Percentiles rank a stretch among this genome's conserved stretches.
Conservation (phyloP, 257 asterid genomes). For the Solanum lycopersicoides region DNA sequence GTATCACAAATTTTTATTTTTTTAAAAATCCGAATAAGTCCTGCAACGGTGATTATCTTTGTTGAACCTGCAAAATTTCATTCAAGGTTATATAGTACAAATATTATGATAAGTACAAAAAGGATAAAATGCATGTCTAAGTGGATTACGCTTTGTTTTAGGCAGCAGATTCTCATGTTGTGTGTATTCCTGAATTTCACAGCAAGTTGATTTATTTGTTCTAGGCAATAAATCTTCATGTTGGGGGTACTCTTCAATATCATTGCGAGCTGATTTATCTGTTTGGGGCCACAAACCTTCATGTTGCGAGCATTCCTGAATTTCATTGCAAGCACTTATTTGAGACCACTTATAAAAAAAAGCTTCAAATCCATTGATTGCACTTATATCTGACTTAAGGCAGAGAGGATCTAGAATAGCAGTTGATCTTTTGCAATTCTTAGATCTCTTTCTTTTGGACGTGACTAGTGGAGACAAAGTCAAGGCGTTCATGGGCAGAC, state of each 20-base stretch:
- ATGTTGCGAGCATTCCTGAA: not conserved
- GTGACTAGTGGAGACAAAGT: not conserved
- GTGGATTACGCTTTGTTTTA: not conserved
- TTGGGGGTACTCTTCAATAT: not conserved
- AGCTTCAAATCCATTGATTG: not conserved
- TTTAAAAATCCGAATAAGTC: constrained; percentile 2
- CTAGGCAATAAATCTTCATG: not conserved
- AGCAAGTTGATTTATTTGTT: not conserved
- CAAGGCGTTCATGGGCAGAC: not conserved
- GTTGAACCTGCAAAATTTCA: not conserved
- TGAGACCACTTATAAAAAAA: not conserved
- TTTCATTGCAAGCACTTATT: not conserved
- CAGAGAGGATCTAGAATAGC: not conserved
- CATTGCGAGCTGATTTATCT: not conserved
- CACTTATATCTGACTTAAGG: not conserved
- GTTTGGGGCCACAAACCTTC: not conserved
- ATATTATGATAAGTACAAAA: not conserved
- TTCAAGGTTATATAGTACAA: not conserved
- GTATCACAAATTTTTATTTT: not conserved
- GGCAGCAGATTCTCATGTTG: not conserved
- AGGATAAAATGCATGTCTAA: not conserved
- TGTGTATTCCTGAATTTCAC: not conserved
- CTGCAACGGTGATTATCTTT: constrained; percentile 1
- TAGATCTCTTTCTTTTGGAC: not conserved
- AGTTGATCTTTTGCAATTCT: not conserved